These are phyloP conservation scores for Backusella macrospora DNA, from an alignment of 192 early-diverging fungal species.

Conservation along the genomic window DNA sequence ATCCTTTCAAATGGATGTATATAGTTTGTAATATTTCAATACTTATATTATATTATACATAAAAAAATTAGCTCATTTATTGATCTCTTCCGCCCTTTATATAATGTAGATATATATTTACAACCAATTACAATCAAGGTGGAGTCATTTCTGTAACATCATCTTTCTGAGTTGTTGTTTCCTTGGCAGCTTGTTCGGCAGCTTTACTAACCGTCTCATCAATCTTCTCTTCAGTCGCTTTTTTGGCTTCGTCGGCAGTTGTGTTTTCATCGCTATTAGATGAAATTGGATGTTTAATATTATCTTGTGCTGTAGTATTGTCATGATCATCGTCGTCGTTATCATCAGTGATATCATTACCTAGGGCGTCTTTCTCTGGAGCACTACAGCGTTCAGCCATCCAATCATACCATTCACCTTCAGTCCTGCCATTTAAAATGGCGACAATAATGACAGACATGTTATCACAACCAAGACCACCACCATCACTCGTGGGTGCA, in stretches of 20 bases:
- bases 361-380: slow-evolving; percentile 32
- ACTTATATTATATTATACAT: no score
- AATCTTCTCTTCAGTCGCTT: background rate
- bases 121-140: background rate
- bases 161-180: background rate
- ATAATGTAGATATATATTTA: background rate
- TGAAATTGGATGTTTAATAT: background rate
- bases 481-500: slow-evolving; percentile 86
- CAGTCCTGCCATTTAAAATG: slow-evolving; percentile 75
- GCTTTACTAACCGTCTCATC: background rate
- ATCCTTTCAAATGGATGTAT: no score
- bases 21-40: no score
- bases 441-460: slow-evolving; percentile 97
- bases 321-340: background rate
- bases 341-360: slow-evolving; percentile 1
- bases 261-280: background rate
- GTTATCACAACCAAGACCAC: slow-evolving; percentile 97
- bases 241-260: background rate
- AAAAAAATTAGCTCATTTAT: background rate
- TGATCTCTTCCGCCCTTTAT: background rate
- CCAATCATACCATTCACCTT: slow-evolving; percentile 77
- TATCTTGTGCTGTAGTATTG: background rate
- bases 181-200: background rate
- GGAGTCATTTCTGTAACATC: background rate
- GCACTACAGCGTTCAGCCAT: slow-evolving; percentile 37